Evolutionary conservation across 164 flowering plant genomes (phyloP), one percentile per base, ranked within the genome.

Genomic region (Magnolia sinica): DNA sequence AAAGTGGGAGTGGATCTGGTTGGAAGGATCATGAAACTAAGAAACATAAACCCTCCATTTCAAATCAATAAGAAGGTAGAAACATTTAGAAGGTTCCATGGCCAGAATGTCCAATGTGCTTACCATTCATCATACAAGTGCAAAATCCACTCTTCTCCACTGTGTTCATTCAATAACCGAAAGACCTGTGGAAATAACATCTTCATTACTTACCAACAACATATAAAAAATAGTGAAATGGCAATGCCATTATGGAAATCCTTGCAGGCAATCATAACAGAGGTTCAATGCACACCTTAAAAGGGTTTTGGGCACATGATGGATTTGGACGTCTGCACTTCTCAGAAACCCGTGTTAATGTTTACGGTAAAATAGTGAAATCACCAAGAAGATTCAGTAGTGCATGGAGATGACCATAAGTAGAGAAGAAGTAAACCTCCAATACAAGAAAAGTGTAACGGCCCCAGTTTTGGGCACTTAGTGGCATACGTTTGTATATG

Each of bases 121-220:
- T 83, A 91, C 99, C 99, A 96, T 68, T 91, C 97, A 84, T 92
- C 97, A 86, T 86, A 81, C 79, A 96, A 83, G 78, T 84, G 85
- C 79, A 91, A 85, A 74, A 84, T 23, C 24, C 24, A 1, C 24
- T 23, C 24, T 23, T 23, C 24, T 23, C 24, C 24, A 23, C 24
- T 23, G 76, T 82, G 87, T 81, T 96, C 99, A 85, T 96, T 84
- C 76, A 96, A 74, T 78, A 96, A 81, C 64, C 97, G 97, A 73
- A 96, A 87, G 78, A 89, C 91, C n/a, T n/a, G 82, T 69, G 78
- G 83, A 77, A 14, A 67, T 20, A 65, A 45, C 23, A 59, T 18
- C n/a, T 64, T 74, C 79, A 13, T 74, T 74, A 19, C 19, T 71
- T 55, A 45, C 24, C 68, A 50, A 37, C 10, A 29, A 18, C 22